Percentiles rank a stretch among this genome's conserved stretches.
Conservation (phyloP, 139 green algal species). For the Closterium sp. region DNA sequence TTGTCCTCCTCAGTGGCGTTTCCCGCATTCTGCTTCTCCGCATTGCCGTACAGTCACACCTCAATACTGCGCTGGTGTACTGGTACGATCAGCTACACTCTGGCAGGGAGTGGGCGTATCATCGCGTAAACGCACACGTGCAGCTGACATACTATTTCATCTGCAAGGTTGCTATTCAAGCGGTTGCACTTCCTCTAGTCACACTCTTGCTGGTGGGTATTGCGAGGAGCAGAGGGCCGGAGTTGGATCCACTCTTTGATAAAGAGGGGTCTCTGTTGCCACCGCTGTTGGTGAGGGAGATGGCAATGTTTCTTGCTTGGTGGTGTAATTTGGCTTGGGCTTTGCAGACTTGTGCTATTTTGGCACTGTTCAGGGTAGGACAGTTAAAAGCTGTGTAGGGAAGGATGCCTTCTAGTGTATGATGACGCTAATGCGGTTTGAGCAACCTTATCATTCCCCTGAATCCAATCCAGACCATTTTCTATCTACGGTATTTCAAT, state of each 20-base stretch:
- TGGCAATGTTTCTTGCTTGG: neutral
- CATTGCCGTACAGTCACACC: neutral
- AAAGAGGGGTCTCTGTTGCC: neutral
- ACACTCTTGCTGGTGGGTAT: neutral
- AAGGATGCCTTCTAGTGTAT: neutral
- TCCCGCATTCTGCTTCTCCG: neutral
- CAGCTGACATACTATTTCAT: neutral
- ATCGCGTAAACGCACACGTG: neutral
- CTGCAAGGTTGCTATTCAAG: neutral
- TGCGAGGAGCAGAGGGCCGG: neutral
- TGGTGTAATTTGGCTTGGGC: neutral
- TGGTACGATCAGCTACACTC: neutral
- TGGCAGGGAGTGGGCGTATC: neutral
- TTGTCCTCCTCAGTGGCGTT: neutral
- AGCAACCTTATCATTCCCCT: no score
- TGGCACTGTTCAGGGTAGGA: neutral
- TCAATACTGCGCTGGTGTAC: neutral
- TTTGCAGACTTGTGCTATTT: neutral
- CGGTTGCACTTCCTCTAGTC: neutral
- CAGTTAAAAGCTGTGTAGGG: neutral
- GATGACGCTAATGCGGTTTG: neutral
- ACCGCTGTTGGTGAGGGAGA: neutral
- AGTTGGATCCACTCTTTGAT: neutral
- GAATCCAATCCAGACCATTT: no score
- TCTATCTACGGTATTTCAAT: no score